Evolutionary conservation across 164 flowering plant species (phyloP).

Genomic region (Pachysandra terminalis): DNA sequence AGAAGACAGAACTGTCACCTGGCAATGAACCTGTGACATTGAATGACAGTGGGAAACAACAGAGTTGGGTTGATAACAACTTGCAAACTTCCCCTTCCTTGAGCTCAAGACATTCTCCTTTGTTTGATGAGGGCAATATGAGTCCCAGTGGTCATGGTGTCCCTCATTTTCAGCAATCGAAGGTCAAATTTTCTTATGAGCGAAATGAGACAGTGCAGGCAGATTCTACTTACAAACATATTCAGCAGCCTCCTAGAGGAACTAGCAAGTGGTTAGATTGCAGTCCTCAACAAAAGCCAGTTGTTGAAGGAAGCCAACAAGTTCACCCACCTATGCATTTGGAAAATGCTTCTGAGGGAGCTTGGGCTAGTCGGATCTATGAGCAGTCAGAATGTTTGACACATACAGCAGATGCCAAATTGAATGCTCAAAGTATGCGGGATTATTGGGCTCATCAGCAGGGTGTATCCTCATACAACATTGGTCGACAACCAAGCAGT

Average conservation of each 20-base stretch:
- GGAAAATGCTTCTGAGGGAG: constrained; percentile 26
- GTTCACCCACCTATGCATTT: constrained; percentile 31
- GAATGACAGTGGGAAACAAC: constrained; percentile 43
- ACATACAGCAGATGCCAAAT: constrained; percentile 13
- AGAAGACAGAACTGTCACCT: constrained; percentile 46
- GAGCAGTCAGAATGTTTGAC: constrained; percentile 32
- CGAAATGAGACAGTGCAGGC: constrained; percentile 26
- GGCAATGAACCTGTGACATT: constrained; percentile 41
- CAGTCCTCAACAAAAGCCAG: constrained; percentile 32
- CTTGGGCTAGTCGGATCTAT: constrained; percentile 32
- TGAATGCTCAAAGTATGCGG: constrained; percentile 22
- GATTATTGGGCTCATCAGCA: constrained; percentile 29
- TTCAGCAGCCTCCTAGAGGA: constrained; percentile 32
- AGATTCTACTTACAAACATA: constrained; percentile 29
- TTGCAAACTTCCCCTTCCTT: constrained; percentile 39
- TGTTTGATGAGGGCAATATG: constrained; percentile 29
- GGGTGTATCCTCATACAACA: constrained; percentile 18
- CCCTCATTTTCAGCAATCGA: constrained; percentile 36
- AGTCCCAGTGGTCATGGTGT: constrained; percentile 25
- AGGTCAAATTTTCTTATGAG: constrained; percentile 23
- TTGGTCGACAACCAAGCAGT: constrained; percentile 15
- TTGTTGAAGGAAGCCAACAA: constrained; percentile 31
- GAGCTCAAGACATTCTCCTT: constrained; percentile 32
- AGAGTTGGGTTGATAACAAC: constrained; percentile 42
- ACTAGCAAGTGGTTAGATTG: constrained; percentile 36